Evolutionary conservation across 805 yeast species (phyloP), one percentile per base, ranked within the genome.

Genomic region (Suhomyces pyralidae): DNA sequence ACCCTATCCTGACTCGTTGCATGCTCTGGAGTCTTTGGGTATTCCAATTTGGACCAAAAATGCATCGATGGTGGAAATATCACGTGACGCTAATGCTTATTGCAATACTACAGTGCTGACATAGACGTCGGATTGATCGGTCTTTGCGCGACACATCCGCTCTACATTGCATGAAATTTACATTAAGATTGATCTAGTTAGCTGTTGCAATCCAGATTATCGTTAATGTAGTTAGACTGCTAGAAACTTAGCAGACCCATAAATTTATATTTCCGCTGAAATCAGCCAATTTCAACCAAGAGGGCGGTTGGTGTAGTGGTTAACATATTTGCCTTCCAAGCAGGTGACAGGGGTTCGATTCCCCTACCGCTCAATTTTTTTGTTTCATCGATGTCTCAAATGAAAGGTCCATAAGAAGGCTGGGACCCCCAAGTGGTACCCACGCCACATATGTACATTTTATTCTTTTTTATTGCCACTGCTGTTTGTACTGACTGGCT

Each of bases 301-400:
- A n/a, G 90, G 90, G 86, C 82, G 86, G 85, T 85, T 86, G 84
- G 93, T 86, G 90, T 86, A 86, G 89, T 84, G 91, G 92, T 83
- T 84, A 86, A 83, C 89, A 86, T 85, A 78, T 83, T 82, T 83
- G 90, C 91, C 91, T 86, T 86, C 92, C 92, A 86, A 86, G 92
- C 90, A 83, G 83, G 86, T 77, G 92, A 83, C 90, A 85, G 81
- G 92, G 90, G 93, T 86, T 86, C 93, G 91, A 86, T 84, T 86
- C 93, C 86, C 90, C 87, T 83, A 84, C 85, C 85, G 83, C 84
- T 85, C 90, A 83, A 57, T 61, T 61, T 22, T 67, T 69, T 70
- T 42, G 42, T 38, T 38, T 38, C 42, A 38, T 8, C 12, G 19
- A 12, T 34, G 9, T 30, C 47, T 50, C 24, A 2, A 38, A 7